Base-by-base conservation (phyloP, 345 rosid species). In the Geranium brycei region DNA sequence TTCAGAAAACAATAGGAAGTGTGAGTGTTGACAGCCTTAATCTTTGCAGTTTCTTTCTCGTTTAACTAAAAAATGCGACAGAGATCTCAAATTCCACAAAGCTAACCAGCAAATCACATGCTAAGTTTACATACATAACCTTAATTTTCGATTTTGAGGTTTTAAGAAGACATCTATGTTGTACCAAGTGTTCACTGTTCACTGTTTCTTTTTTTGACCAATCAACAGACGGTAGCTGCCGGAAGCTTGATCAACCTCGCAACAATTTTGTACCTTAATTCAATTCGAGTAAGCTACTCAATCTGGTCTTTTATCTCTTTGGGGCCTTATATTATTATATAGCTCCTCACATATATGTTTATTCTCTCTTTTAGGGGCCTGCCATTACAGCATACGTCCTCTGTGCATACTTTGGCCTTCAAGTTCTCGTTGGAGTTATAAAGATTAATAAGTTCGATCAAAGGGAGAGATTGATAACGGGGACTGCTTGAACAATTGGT, bases 171-270 rank as follows among this genome's bases (percentile, higher is more conserved):
- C 28, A 23, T 23, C 28, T 2, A 23, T 23, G 28, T 23, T 23
- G 28, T 23, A 23, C 28, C 28, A 51, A 15, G 32, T 57, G 51
- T 30, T 63, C 28, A 58, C 59, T 62, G 15, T 47, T 62, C n/a
- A n/a, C n/a, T n/a, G n/a, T n/a, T n/a, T n/a, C 19, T 56, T 40
- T 62, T 14, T 62, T 69, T 76, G 17, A 62, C 58, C 63, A 12
- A 73, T 78, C 72, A 64, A 74, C 88, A 92, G 98, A 87, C 87
- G 15, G 93, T 93, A 59, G 99, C 96, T 70, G 91, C 93, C 68
- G 97, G 96, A 77, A 92, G 98, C 77, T 79, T 92, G 71, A 72
- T 92, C 68, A 92, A 92, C 78, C 90, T 92, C 4, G 98, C 91
- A 63, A 91, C 98, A 64, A 81, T 89, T 76, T 80, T 91, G 78